phyloP scores from a whole-genome alignment of 441 rosid species.

The Mallotus repandus region DNA sequence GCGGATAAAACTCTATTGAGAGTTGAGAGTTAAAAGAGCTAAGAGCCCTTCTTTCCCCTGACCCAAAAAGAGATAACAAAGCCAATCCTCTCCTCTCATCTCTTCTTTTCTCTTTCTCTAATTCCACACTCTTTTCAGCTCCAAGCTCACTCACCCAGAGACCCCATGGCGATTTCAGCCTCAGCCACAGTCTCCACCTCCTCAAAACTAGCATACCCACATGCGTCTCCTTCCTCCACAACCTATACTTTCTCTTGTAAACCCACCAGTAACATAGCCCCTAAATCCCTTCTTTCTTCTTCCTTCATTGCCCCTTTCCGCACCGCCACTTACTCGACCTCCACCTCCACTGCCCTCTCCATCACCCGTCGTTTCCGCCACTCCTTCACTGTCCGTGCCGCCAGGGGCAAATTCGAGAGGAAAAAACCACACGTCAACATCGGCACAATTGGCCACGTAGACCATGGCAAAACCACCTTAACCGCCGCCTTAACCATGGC shows the following conservation, averaged over 20 bases:
- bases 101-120: background rate
- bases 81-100: slow-evolving; percentile 19
- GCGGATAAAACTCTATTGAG: slow-evolving; percentile 28
- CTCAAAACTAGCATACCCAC: slow-evolving; percentile 34
- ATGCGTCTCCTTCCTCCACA: slow-evolving; percentile 22
- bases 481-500: slow-evolving; percentile 99
- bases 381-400: slow-evolving; percentile 71
- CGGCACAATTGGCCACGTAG: slow-evolving; percentile 97
- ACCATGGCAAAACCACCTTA: slow-evolving; percentile 97
- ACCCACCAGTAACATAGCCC: slow-evolving; percentile 22
- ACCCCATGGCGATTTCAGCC: slow-evolving; percentile 50
- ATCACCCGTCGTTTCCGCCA: slow-evolving; percentile 25
- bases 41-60: slow-evolving; percentile 24
- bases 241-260: slow-evolving; percentile 19
- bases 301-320: slow-evolving; percentile 45
- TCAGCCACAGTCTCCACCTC: slow-evolving; percentile 36
- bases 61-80: slow-evolving; percentile 33
- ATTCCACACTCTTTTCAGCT: background rate
- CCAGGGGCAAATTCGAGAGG: slow-evolving; percentile 92
- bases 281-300: slow-evolving; percentile 42
- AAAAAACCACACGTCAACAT: slow-evolving; percentile 95
- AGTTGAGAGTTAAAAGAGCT: too few relatives aligned
- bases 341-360: slow-evolving; percentile 23
- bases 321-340: slow-evolving; percentile 25
- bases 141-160: too few relatives aligned